These are phyloP conservation scores for Capsicum rhomboideum DNA, from an alignment of 257 asterid species.

Conservation along the genomic window DNA sequence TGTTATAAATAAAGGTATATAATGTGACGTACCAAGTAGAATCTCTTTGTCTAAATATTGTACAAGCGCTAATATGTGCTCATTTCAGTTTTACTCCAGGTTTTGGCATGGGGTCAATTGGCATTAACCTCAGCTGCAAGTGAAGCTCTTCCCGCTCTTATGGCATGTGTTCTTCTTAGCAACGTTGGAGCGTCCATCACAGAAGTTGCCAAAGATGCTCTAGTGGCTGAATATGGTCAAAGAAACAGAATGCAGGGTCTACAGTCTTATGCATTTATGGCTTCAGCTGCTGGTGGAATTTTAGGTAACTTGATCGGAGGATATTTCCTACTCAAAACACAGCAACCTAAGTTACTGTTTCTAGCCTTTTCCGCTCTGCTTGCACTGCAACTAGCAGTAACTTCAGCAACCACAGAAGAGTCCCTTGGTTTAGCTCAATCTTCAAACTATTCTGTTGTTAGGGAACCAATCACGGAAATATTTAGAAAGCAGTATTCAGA, in stretches of 20 bases:
- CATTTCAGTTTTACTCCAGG: conserved; percentile 64
- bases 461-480: conserved; percentile 27
- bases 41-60: neutral
- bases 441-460: conserved; percentile 5
- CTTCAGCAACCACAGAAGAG: conserved; percentile 47
- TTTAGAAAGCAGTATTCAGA: conserved; percentile 46
- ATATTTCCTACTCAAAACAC: conserved; percentile 45
- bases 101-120: conserved; percentile 68
- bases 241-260: conserved; percentile 44
- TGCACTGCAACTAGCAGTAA: conserved; percentile 47
- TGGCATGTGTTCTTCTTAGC: conserved; percentile 60
- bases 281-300: conserved; percentile 71
- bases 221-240: conserved; percentile 73
- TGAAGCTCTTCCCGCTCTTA: conserved; percentile 42
- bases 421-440: conserved; percentile 50
- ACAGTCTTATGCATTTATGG: conserved; percentile 83
- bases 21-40: neutral
- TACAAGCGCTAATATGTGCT: neutral
- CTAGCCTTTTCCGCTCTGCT: conserved; percentile 53
- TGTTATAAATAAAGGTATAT: neutral
- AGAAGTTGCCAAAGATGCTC: conserved; percentile 86
- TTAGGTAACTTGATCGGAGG: conserved; percentile 81
- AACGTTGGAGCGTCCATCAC: conserved; percentile 81
- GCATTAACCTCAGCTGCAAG: conserved; percentile 59
- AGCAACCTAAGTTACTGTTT: conserved; percentile 60